Base-by-base conservation (phyloP, 1,139 yeast species). In the Suhomyces panamericanus region DNA sequence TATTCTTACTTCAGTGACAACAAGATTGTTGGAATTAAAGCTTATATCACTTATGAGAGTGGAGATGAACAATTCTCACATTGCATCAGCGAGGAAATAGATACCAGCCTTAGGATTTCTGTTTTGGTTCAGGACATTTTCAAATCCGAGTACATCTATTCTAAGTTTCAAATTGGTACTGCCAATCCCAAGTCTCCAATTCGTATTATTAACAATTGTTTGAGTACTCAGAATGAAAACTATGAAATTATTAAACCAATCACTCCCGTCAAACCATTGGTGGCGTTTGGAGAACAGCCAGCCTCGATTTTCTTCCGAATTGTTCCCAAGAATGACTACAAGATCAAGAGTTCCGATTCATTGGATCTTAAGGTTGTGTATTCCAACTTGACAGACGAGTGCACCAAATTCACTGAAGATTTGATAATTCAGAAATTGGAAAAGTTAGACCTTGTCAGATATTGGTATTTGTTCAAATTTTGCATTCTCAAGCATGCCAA, bases 71-170 rank as follows among this genome's bases (percentile, higher is more conserved):
- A 31, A 2, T 66, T 49, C 43, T 52, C 46, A n/a, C 67, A 66
- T 49, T 45, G 56, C 1, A 48, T 67, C 3, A 61, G 60, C 5
- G 61, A 62, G 39, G 58, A 55, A 6, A 54, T 84, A 7, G 83
- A 83, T 47, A 74, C 81, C 5, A 68, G 81, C 1, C 67, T 87
- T 31, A 66, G 73, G 12, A 59, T 83, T 6, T 83, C 90, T 0
- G 91, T 87, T 1, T 79, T 87, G 2, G 95, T 87, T 2, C 91
- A 85, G 55, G 95, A 87, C 59, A 80, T 83, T 12, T 86, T 86
- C 66, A 78, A 78, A 47, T 59, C 75, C 1, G 63, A 75, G 8
- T 70, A 71, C 41, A 67, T 87, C 1, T 84, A 78, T 53, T 83
- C 91, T 3, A 83, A 81, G 52, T 87, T 85, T 56, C 80, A 84